These are phyloP conservation scores for Vitis vinifera DNA, from an alignment of 164 flowering plant species.

Conservation along the genomic window DNA sequence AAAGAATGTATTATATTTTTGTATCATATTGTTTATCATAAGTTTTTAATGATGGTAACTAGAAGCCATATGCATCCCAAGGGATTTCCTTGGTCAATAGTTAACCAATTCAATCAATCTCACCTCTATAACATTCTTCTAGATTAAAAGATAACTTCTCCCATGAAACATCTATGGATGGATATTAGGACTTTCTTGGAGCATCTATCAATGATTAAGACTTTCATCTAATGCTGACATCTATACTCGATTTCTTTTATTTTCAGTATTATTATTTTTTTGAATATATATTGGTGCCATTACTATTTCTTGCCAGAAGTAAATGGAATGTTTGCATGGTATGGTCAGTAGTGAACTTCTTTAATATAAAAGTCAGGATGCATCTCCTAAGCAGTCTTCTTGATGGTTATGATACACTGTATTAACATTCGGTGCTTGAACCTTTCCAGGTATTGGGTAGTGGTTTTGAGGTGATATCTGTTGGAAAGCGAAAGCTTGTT, in stretches of 20 bases:
- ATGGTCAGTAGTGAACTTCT: neutral
- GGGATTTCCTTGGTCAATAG: neutral
- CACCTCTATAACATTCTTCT: neutral
- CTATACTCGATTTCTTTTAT: neutral
- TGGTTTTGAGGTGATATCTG: slow-evolving; percentile 92
- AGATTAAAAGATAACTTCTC: neutral
- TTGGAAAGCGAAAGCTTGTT: slow-evolving; percentile 89
- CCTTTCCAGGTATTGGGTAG: slow-evolving; percentile 73
- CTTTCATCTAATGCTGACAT: neutral
- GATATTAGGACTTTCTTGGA: neutral
- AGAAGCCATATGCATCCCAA: neutral
- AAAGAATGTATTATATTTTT: no score
- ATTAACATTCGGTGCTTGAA: neutral
- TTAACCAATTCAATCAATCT: neutral
- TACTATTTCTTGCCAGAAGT: neutral
- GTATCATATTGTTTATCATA: no score
- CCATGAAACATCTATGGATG: neutral
- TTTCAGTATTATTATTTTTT: neutral
- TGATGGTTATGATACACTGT: neutral
- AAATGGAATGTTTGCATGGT: neutral
- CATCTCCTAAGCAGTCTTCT: neutral
- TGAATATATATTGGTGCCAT: neutral
- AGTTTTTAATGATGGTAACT: no score
- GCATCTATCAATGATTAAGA: neutral
- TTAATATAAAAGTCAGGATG: neutral